phyloP scores from a whole-genome alignment of 2,329 filamentous ascomycete species.

The Akanthomyces dipterigenus region DNA sequence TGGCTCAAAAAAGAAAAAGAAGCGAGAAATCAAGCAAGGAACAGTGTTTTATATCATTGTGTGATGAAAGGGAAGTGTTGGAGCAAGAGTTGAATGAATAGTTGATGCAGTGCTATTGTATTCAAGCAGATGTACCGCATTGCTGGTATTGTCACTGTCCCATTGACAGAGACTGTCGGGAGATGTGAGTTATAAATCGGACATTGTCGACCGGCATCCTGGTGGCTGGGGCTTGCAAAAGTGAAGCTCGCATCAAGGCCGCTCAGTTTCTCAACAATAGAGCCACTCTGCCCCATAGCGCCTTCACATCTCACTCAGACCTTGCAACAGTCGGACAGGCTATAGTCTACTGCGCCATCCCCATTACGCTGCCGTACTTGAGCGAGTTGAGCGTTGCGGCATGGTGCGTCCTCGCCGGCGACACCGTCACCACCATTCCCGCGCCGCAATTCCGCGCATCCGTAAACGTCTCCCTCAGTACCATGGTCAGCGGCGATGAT shows the following conservation, averaged over 20 bases:
- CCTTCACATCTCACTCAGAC: not conserved
- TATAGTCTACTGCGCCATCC: conserved; percentile 5
- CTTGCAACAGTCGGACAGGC: too few relatives aligned
- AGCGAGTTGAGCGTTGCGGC: conserved; percentile 35
- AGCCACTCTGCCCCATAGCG: too few relatives aligned
- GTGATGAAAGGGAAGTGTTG: not conserved
- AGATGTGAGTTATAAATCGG: not conserved
- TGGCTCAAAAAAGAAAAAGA: not conserved
- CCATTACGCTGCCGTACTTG: conserved; percentile 36
- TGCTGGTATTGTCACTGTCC: not conserved
- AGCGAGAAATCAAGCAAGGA: not conserved
- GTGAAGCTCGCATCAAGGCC: not conserved
- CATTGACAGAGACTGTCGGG: not conserved
- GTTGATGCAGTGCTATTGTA: not conserved
- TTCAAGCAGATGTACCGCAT: not conserved
- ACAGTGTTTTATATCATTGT: not conserved
- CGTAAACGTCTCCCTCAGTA: conserved; percentile 32
- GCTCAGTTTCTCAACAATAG: not conserved
- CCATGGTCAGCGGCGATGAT: conserved; percentile 36
- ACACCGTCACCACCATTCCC: conserved; percentile 27
- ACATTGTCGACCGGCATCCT: not conserved
- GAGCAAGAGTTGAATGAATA: not conserved
- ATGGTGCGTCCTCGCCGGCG: conserved; percentile 28
- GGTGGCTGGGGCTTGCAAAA: not conserved
- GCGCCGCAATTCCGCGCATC: conserved; percentile 10